Conservation (phyloP, 2,329 filamentous ascomycete genomes). For the Fusarium bulbicola region DNA sequence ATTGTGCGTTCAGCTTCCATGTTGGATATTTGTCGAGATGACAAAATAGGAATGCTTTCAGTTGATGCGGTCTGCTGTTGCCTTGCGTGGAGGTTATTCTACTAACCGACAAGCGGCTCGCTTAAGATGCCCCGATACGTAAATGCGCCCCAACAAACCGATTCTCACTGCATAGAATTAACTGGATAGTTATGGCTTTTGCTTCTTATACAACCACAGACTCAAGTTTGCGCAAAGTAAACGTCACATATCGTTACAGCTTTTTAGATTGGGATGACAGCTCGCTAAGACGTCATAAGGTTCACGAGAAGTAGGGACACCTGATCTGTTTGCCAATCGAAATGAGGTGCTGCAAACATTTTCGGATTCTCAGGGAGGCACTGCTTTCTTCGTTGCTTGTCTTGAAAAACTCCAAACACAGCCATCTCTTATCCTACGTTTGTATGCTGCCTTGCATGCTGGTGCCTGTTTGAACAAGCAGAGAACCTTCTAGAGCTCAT, state of each 20-base stretch:
- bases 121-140: not conserved
- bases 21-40: not conserved
- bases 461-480: too few relatives aligned
- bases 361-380: accelerated
- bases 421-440: not conserved
- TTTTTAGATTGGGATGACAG: accelerated
- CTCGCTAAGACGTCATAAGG: accelerated
- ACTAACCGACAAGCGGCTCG: not conserved
- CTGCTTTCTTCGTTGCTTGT: not conserved
- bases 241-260: accelerated
- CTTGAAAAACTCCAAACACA: not conserved
- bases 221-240: not conserved
- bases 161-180: not conserved
- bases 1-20: not conserved
- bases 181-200: too few relatives aligned
- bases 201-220: not conserved
- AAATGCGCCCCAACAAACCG: not conserved
- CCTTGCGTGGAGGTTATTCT: not conserved
- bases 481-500: not conserved
- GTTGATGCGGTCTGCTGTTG: not conserved
- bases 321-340: accelerated
- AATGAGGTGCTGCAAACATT: too few relatives aligned
- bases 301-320: not conserved
- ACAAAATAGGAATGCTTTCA: not conserved
- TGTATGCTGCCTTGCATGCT: not conserved